Conservation (phyloP, 2,329 filamentous ascomycete genomes). For the Fusarium humuli region DNA sequence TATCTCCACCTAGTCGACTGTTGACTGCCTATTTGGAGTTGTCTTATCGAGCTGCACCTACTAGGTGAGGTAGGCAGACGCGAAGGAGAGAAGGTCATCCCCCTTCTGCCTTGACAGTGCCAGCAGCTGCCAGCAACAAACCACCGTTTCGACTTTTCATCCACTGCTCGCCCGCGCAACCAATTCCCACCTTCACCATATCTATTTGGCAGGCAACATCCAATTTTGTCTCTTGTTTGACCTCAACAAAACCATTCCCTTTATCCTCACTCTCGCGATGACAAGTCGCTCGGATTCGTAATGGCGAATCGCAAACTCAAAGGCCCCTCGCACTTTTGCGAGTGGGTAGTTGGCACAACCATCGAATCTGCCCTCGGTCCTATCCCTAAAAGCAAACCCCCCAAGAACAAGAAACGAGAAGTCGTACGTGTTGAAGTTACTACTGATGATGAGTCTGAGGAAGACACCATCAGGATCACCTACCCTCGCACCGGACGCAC, state of each 20-base stretch:
- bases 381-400: slow-evolving; percentile 44
- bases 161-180: not conserved
- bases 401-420: slow-evolving; percentile 44
- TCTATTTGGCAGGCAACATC: not conserved
- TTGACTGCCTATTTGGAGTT: too few species aligned
- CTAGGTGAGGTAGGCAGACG: not conserved
- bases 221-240: slow-evolving; percentile 1
- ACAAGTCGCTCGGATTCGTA: not conserved
- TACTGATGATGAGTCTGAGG: slow-evolving; percentile 65
- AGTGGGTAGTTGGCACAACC: slow-evolving; percentile 57
- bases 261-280: slow-evolving; percentile 1
- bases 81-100: not conserved
- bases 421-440: slow-evolving; percentile 57
- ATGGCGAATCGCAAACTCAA: slow-evolving; percentile 38
- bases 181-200: not conserved
- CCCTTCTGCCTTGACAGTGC: slow-evolving; percentile 18
- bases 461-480: slow-evolving; percentile 61
- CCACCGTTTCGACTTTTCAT: not conserved
- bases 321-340: slow-evolving; percentile 50
- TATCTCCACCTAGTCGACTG: too few species aligned
- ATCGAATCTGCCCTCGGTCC: slow-evolving; percentile 49
- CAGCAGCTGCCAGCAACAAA: slow-evolving; percentile 10
- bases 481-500: slow-evolving; percentile 57
- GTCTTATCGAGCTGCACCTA: not conserved
- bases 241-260: not conserved